Conservation (phyloP, 805 yeast species). For the Cyberlindnera maclurae region DNA sequence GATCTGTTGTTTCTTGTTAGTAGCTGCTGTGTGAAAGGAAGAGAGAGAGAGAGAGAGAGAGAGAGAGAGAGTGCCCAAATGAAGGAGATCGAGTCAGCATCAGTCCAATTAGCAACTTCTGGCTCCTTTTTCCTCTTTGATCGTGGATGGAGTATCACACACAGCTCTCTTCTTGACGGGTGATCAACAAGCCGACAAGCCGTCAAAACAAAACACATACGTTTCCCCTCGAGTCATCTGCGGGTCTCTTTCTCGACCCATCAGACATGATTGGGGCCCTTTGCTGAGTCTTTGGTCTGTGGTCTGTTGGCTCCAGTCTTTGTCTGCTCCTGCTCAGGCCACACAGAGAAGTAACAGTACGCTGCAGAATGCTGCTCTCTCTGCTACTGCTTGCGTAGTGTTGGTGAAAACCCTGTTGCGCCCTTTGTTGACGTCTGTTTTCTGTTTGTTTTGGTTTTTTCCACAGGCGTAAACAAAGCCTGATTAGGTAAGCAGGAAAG, state of each 20-base stretch:
- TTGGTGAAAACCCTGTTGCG: no score
- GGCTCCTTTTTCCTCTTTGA: no score
- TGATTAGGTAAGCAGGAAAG: constrained; percentile 1
- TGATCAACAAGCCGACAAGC: no score
- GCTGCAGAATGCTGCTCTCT: no score
- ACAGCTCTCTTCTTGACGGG: no score
- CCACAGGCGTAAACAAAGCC: constrained; percentile 1
- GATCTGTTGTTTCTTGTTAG: constrained; percentile 18
- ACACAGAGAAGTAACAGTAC: no score
- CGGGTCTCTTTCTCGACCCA: constrained; percentile 13
- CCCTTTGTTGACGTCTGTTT: constrained; percentile 11
- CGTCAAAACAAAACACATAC: constrained; percentile 5
- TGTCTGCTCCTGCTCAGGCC: background rate
- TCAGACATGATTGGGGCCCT: constrained; percentile 3
- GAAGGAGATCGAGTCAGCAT: no score
- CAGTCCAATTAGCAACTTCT: no score
- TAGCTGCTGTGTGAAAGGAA: constrained; percentile 1
- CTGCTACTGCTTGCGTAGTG: no score
- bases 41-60: no score
- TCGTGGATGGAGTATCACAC: no score
- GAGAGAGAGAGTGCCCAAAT: no score
- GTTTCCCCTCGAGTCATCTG: constrained; percentile 10
- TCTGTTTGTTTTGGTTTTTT: constrained; percentile 8
- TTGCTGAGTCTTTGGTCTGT: background rate
- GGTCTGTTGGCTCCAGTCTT: background rate